Conservation (phyloP, 164 flowering plant species). For the Euptelea pleiosperma region DNA sequence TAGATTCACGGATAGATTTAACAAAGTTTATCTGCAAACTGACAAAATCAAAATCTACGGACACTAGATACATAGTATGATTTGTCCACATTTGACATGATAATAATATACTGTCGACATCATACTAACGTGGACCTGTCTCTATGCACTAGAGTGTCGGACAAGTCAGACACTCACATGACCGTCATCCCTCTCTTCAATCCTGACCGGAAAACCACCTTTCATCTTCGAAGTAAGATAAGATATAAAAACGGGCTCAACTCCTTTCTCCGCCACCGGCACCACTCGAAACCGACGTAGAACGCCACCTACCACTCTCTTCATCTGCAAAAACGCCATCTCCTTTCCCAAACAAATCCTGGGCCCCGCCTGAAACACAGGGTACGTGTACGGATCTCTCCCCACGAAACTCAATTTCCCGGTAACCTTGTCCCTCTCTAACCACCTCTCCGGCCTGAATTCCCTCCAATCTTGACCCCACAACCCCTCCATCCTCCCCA, state of each 20-base stretch:
- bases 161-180: too few relatives aligned
- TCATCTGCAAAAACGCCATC: conserved; percentile 32
- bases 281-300: conserved; percentile 24
- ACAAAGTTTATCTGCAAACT: too few relatives aligned
- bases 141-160: too few relatives aligned
- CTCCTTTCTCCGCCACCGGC: conserved; percentile 15
- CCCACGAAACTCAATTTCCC: conserved; percentile 31
- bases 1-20: too few relatives aligned
- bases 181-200: conserved; percentile 13
- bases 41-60: too few relatives aligned
- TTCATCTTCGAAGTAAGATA: conserved; percentile 29
- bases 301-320: conserved; percentile 18
- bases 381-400: conserved; percentile 32
- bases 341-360: conserved; percentile 40
- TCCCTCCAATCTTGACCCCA: conserved; percentile 49
- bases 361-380: conserved; percentile 40
- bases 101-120: too few relatives aligned
- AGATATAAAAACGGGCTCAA: conserved; percentile 19
- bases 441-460: conserved; percentile 51
- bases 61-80: too few relatives aligned
- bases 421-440: conserved; percentile 20
- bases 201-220: conserved; percentile 38
- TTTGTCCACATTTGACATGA: too few relatives aligned
- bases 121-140: too few relatives aligned
- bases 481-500: conserved; percentile 45